phyloP scores from a whole-genome alignment of 1,139 yeast genomes.

The Zygoascus meyerae region DNA sequence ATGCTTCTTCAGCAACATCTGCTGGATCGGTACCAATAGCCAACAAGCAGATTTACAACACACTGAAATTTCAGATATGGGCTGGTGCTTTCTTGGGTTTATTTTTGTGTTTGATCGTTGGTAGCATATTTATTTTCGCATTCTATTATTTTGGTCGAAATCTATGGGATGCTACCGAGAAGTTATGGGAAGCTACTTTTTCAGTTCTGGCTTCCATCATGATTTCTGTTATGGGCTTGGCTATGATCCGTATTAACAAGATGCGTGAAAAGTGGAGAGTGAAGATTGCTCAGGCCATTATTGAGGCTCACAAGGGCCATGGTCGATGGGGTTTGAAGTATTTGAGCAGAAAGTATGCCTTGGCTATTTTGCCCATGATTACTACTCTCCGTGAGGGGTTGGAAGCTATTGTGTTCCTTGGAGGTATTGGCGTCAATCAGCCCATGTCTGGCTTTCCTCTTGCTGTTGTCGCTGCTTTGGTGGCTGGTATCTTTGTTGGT shows the following conservation, averaged over 20 bases:
- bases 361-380: constrained; percentile 73
- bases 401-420: constrained; percentile 87
- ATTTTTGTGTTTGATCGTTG: constrained; percentile 66
- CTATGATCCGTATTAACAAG: constrained; percentile 75
- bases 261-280: constrained; percentile 85
- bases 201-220: constrained; percentile 73
- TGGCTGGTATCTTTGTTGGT: constrained; percentile 71
- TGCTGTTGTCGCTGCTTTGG: constrained; percentile 70
- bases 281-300: constrained; percentile 51
- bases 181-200: constrained; percentile 88
- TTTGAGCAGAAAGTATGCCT: constrained; percentile 55
- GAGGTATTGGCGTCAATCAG: constrained; percentile 63
- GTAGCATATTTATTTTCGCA: constrained; percentile 65
- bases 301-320: constrained; percentile 28
- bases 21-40: constrained; percentile 17
- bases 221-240: constrained; percentile 85
- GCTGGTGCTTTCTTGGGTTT: constrained; percentile 71
- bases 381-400: constrained; percentile 87
- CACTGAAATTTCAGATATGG: constrained; percentile 71
- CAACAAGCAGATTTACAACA: constrained; percentile 48
- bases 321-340: constrained; percentile 22
- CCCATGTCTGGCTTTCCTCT: constrained; percentile 63
- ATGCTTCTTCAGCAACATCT: not conserved
- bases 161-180: constrained; percentile 76
- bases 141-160: constrained; percentile 76